These are phyloP conservation scores for Purpureocillium takamizusanense DNA, from an alignment of 2,329 filamentous ascomycete genomes.

Conservation along the genomic window DNA sequence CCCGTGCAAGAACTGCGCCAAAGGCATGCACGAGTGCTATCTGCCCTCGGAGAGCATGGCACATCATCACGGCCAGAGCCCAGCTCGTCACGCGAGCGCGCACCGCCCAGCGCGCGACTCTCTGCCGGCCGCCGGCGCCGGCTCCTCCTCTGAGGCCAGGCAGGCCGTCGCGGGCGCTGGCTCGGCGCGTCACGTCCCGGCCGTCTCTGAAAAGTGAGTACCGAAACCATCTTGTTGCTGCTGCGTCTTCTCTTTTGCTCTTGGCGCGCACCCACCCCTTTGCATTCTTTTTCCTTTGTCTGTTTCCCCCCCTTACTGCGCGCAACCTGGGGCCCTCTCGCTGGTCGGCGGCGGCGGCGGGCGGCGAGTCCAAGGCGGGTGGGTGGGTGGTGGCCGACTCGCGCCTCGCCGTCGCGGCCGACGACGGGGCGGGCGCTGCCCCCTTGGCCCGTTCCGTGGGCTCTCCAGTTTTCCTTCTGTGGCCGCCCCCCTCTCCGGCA, in stretches of 20 bases:
- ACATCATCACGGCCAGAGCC: slow-evolving; percentile 50
- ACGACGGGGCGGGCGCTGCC: too few species aligned
- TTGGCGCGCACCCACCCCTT: slow-evolving; percentile 3
- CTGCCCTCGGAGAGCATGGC: slow-evolving; percentile 51
- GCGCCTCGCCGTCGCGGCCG: too few species aligned
- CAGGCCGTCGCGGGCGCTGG: slow-evolving; percentile 32
- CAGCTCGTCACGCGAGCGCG: slow-evolving; percentile 37
- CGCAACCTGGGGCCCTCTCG: background rate
- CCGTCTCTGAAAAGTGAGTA: slow-evolving; percentile 47
- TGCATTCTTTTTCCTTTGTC: slow-evolving; percentile 4
- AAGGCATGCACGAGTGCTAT: slow-evolving; percentile 56
- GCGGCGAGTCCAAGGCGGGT: too few species aligned
- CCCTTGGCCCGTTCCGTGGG: too few species aligned
- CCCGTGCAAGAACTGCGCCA: slow-evolving; percentile 56
- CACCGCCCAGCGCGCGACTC: slow-evolving; percentile 45
- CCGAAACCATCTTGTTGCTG: slow-evolving; percentile 2
- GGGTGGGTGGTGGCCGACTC: too few species aligned
- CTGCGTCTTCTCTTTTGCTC: too few species aligned
- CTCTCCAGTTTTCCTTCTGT: too few species aligned
- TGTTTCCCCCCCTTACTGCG: slow-evolving; percentile 1
- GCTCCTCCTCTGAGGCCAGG: slow-evolving; percentile 34
- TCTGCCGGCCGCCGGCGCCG: slow-evolving; percentile 42
- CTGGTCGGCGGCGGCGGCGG: background rate
- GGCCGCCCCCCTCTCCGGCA: too few species aligned
- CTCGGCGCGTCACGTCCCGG: slow-evolving; percentile 37